phyloP scores from a whole-genome alignment of 768 basidiomycete species.

The Lepiota venenata region DNA sequence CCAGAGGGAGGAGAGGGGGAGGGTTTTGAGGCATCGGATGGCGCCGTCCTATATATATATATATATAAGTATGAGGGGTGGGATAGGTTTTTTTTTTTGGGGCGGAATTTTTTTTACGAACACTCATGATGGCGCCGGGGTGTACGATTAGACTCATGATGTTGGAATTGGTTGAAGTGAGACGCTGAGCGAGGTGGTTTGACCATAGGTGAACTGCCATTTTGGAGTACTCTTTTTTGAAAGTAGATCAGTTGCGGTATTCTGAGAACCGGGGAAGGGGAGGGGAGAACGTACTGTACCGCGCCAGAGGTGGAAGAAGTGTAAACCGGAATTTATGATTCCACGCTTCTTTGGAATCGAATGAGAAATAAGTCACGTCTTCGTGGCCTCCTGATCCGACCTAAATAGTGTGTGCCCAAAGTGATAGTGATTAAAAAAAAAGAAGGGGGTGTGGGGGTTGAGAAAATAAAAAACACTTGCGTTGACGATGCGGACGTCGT shows the following conservation, averaged over 20 bases:
- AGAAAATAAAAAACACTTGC: slow-evolving; percentile 2
- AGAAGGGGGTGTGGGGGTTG: too few relatives aligned
- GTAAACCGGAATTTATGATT: slow-evolving; percentile 17
- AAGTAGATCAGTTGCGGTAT: too few relatives aligned
- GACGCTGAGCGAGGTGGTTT: slow-evolving; percentile 19
- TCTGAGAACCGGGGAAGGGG: neutral
- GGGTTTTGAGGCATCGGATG: slow-evolving; percentile 17
- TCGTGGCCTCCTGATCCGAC: slow-evolving; percentile 18
- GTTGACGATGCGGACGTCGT: slow-evolving; percentile 22
- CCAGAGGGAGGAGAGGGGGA: slow-evolving; percentile 20
- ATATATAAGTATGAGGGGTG: neutral
- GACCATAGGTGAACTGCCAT: slow-evolving; percentile 23
- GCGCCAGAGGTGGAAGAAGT: slow-evolving; percentile 14
- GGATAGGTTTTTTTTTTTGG: too few relatives aligned
- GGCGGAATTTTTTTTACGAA: too few relatives aligned
- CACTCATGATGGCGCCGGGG: slow-evolving; percentile 18
- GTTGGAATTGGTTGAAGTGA: slow-evolving; percentile 12
- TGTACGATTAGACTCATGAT: slow-evolving; percentile 16
- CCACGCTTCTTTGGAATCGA: slow-evolving; percentile 18
- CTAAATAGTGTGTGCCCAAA: neutral
- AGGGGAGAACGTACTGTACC: slow-evolving; percentile 15
- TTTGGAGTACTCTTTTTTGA: slow-evolving; percentile 17
- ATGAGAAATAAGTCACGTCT: slow-evolving; percentile 14
- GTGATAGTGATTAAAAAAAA: neutral
- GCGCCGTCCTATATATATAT: slow-evolving; percentile 16